Conservation (phyloP, 192 early-diverging fungal species). For the Podila epicladia region DNA sequence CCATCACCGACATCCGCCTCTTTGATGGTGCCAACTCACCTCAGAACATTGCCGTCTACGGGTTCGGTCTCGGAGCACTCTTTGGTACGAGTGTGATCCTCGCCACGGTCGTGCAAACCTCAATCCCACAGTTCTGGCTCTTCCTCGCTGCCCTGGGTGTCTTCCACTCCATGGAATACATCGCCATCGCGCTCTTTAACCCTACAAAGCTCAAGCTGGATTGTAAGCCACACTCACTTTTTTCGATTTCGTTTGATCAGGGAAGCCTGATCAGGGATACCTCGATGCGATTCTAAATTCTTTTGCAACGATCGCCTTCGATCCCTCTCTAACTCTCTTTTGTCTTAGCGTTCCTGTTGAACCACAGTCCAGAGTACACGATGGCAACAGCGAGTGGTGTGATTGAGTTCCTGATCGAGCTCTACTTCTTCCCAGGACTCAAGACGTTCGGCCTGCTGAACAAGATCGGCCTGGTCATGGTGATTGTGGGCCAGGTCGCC, state of each 20-base stretch:
- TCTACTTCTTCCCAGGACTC: conserved; percentile 65
- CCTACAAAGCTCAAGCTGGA: conserved; percentile 71
- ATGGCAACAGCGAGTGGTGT: conserved; percentile 70
- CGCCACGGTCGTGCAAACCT: conserved; percentile 33
- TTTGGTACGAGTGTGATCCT: conserved; percentile 65
- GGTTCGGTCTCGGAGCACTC: conserved; percentile 72
- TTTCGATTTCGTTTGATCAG: not conserved
- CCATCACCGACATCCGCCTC: conserved; percentile 59
- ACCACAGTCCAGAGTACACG: conserved; percentile 78
- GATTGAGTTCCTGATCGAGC: conserved; percentile 77
- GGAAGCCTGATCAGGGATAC: not conserved
- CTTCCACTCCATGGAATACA: conserved; percentile 91
- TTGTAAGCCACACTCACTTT: conserved; percentile 57
- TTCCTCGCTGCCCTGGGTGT: conserved; percentile 72
- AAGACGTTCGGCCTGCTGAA: conserved; percentile 60
- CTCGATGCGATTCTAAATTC: not conserved
- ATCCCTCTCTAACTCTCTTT: conserved; percentile 47
- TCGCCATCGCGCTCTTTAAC: conserved; percentile 86
- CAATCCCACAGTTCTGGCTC: conserved; percentile 68
- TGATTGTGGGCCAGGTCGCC: conserved; percentile 77
- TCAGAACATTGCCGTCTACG: conserved; percentile 84
- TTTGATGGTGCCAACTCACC: conserved; percentile 75
- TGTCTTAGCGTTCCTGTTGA: conserved; percentile 73
- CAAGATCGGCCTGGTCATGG: conserved; percentile 59
- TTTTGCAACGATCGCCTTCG: not conserved